These are phyloP conservation scores for Globisporangium mamillatum DNA, from an alignment of 352 stramenopile species.

Conservation along the genomic window DNA sequence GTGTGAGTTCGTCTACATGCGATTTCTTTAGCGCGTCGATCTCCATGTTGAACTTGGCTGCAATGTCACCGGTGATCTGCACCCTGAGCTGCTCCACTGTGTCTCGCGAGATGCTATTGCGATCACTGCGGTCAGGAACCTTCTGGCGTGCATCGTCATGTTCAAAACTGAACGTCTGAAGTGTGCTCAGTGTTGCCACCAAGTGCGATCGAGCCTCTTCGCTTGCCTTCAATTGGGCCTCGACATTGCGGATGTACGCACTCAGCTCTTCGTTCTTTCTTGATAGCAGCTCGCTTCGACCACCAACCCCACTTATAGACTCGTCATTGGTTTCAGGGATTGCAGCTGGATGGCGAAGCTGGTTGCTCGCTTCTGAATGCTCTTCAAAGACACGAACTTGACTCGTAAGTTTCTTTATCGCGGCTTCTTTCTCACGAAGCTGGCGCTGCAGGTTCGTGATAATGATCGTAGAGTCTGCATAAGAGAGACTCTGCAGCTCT, in stretches of 20 bases:
- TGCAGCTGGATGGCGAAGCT: neutral
- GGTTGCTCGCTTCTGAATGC: neutral
- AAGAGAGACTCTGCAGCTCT: constrained; percentile 24
- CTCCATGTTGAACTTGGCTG: constrained; percentile 13
- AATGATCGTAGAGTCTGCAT: constrained; percentile 32
- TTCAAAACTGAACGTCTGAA: constrained; percentile 29
- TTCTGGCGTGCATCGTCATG: neutral
- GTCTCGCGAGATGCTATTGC: neutral
- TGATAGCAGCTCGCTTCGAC: neutral
- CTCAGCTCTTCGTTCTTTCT: constrained; percentile 14
- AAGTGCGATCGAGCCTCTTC: constrained; percentile 63
- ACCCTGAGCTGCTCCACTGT: neutral
- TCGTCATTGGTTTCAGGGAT: neutral
- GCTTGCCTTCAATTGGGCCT: constrained; percentile 59
- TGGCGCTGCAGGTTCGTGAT: constrained; percentile 39
- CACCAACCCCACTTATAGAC: neutral
- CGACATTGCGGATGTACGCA: constrained; percentile 28
- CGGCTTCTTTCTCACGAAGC: constrained; percentile 19
- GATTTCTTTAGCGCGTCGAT: constrained; percentile 7
- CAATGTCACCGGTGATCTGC: constrained; percentile 5
- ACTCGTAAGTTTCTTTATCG: constrained; percentile 10
- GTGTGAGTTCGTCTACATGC: constrained; percentile 6
- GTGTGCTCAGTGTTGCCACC: constrained; percentile 46
- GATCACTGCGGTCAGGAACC: neutral
- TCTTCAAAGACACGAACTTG: neutral